Conservation (phyloP, 73 alveolate genomes). For the Uronychia setigera region DNA sequence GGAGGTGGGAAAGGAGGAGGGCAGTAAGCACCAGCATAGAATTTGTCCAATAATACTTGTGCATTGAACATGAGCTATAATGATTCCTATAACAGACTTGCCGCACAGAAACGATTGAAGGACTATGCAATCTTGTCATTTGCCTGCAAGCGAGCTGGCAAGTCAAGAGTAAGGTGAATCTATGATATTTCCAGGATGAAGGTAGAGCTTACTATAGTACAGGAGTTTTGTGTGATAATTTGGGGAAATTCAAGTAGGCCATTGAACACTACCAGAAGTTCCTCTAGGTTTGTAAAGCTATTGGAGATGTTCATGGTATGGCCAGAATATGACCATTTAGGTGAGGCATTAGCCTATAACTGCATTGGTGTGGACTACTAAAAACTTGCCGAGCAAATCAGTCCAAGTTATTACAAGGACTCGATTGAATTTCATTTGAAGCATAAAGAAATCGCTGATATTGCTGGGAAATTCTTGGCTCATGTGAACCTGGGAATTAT, state of each 20-base stretch:
- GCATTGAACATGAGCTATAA: slow-evolving; percentile 61
- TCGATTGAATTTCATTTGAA: slow-evolving; percentile 64
- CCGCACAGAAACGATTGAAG: slow-evolving; percentile 76
- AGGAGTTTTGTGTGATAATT: slow-evolving; percentile 86
- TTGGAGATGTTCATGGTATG: slow-evolving; percentile 85
- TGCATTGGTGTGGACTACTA: slow-evolving; percentile 89
- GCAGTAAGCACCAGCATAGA: too few species aligned
- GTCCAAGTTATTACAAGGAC: slow-evolving; percentile 35
- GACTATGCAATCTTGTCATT: slow-evolving; percentile 88
- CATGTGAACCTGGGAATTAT: slow-evolving; percentile 76
- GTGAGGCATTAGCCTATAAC: slow-evolving; percentile 85
- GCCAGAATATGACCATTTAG: not conserved
- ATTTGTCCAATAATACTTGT: slow-evolving; percentile 86
- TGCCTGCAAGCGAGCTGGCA: slow-evolving; percentile 94
- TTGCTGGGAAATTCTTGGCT: slow-evolving; percentile 77
- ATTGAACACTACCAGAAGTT: slow-evolving; percentile 78
- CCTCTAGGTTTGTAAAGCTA: slow-evolving; percentile 75
- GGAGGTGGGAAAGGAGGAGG: too few species aligned
- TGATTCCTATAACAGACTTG: slow-evolving; percentile 71
- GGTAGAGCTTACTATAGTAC: slow-evolving; percentile 93
- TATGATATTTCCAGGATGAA: slow-evolving; percentile 62
- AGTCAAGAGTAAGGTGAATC: slow-evolving; percentile 55
- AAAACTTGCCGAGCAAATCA: slow-evolving; percentile 61
- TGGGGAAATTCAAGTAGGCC: slow-evolving; percentile 78
- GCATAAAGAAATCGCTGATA: slow-evolving; percentile 82